These are phyloP conservation scores for Streptanthus diversifolius DNA, from an alignment of 345 rosid genomes.

Conservation along the genomic window DNA sequence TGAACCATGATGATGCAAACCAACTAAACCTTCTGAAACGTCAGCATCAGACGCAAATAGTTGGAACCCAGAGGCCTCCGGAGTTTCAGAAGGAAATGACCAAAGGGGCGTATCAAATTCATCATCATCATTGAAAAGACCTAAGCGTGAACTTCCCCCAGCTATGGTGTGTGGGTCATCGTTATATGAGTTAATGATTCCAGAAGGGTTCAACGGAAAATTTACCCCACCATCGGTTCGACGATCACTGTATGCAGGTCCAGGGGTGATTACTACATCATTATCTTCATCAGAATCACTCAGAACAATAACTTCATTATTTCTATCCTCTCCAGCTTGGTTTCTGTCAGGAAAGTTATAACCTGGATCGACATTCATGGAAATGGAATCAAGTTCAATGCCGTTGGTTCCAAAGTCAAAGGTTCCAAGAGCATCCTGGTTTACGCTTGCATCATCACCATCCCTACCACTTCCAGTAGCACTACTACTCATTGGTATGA, in stretches of 20 bases:
- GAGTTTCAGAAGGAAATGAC: conserved; percentile 66
- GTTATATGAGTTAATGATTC: conserved; percentile 51
- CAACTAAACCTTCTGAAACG: conserved; percentile 55
- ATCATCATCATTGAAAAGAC: conserved; percentile 59
- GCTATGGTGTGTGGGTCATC: conserved; percentile 56
- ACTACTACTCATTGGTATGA: conserved; percentile 87
- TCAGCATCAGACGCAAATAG: conserved; percentile 61
- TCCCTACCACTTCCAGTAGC: conserved; percentile 89
- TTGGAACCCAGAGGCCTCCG: conserved; percentile 69
- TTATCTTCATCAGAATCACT: conserved; percentile 94
- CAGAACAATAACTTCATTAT: conserved; percentile 76
- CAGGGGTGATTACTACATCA: conserved; percentile 53
- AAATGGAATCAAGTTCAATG: conserved; percentile 69
- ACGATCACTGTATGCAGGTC: conserved; percentile 47
- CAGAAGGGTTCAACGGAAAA: conserved; percentile 56
- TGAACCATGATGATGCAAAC: conserved; percentile 52
- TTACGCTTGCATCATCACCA: conserved; percentile 91
- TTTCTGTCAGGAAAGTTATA: conserved; percentile 50
- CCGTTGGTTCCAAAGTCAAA: conserved; percentile 61
- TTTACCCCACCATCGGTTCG: conserved; percentile 44
- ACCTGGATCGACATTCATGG: conserved; percentile 58
- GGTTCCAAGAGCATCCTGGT: conserved; percentile 73
- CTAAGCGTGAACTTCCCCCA: conserved; percentile 58
- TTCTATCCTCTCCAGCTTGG: conserved; percentile 45
- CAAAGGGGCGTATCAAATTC: conserved; percentile 72